These are phyloP conservation scores for Crithidia brevicula DNA, from an alignment of 208 protist genomes.

Conservation along the genomic window DNA sequence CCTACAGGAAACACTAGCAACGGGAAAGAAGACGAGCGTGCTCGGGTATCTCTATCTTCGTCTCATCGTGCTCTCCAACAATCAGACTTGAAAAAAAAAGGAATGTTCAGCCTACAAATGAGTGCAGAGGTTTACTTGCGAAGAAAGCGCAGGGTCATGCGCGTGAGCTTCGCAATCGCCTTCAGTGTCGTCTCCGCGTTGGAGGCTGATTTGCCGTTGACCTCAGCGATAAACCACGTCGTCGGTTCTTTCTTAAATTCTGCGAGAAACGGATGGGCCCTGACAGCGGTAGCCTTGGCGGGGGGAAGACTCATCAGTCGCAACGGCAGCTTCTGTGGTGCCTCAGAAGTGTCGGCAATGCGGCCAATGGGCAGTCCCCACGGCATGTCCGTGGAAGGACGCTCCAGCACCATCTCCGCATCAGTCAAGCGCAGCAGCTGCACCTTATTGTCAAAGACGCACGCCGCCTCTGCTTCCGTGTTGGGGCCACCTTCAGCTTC, in stretches of 20 bases:
- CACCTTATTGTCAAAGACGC: slow-evolving; percentile 60
- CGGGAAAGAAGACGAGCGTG: no score
- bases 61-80: no score
- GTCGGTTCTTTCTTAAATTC: slow-evolving; percentile 40
- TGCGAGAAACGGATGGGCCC: slow-evolving; percentile 44
- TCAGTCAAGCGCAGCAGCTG: slow-evolving; percentile 41
- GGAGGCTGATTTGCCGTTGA: slow-evolving; percentile 39
- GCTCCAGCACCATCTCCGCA: slow-evolving; percentile 61
- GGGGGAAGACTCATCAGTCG: slow-evolving; percentile 23
- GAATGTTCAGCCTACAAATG: background rate
- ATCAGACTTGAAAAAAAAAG: background rate
- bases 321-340: slow-evolving; percentile 22
- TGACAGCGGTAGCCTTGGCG: background rate
- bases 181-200: slow-evolving; percentile 38
- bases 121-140: slow-evolving; percentile 8
- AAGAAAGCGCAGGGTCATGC: slow-evolving; percentile 43
- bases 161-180: slow-evolving; percentile 38
- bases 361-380: slow-evolving; percentile 59
- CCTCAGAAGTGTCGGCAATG: slow-evolving; percentile 10
- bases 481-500: no score
- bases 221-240: slow-evolving; percentile 53
- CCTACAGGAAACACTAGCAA: no score
- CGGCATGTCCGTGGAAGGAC: slow-evolving; percentile 37
- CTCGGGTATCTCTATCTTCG: no score
- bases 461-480: no score